These are phyloP conservation scores for Teunomyces atbi DNA, from an alignment of 805 yeast species.

Conservation along the genomic window DNA sequence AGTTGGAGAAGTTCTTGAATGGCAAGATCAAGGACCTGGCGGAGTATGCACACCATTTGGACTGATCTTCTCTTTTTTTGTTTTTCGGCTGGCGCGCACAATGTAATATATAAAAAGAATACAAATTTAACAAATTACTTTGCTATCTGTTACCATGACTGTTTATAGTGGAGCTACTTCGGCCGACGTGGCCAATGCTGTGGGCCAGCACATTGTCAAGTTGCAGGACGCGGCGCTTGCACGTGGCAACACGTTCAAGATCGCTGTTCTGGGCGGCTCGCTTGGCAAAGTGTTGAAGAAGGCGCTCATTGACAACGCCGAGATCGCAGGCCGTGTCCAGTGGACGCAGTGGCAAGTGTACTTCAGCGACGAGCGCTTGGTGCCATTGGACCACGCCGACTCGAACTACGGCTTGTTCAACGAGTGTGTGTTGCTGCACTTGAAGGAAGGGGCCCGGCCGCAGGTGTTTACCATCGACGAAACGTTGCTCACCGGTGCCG, in stretches of 20 bases:
- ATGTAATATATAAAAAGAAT: background rate
- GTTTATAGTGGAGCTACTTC: slow-evolving; percentile 51
- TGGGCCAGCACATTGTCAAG: slow-evolving; percentile 61
- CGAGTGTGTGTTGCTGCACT: slow-evolving; percentile 52
- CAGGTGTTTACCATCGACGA: slow-evolving; percentile 66
- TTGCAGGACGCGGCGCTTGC: slow-evolving; percentile 62
- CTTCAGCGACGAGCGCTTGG: slow-evolving; percentile 90
- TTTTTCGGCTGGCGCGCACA: background rate
- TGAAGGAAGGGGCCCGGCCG: slow-evolving; percentile 50
- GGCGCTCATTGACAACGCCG: slow-evolving; percentile 62
- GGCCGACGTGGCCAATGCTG: slow-evolving; percentile 58
- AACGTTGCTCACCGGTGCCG: slow-evolving; percentile 51
- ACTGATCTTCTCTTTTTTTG: slow-evolving; percentile 24
- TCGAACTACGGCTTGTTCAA: slow-evolving; percentile 84
- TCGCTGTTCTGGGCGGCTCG: slow-evolving; percentile 92
- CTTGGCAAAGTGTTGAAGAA: slow-evolving; percentile 68
- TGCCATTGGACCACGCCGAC: slow-evolving; percentile 76
- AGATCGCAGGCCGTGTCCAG: slow-evolving; percentile 43
- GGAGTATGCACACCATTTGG: slow-evolving; percentile 82
- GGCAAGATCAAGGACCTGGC: slow-evolving; percentile 84
- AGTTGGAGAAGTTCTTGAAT: slow-evolving; percentile 85
- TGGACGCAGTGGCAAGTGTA: slow-evolving; percentile 80
- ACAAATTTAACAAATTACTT: background rate
- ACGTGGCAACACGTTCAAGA: slow-evolving; percentile 48
- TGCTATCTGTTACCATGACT: background rate